Evolutionary conservation across 352 stramenopile species (phyloP).

Genomic region (Globisporangium yorkense): DNA sequence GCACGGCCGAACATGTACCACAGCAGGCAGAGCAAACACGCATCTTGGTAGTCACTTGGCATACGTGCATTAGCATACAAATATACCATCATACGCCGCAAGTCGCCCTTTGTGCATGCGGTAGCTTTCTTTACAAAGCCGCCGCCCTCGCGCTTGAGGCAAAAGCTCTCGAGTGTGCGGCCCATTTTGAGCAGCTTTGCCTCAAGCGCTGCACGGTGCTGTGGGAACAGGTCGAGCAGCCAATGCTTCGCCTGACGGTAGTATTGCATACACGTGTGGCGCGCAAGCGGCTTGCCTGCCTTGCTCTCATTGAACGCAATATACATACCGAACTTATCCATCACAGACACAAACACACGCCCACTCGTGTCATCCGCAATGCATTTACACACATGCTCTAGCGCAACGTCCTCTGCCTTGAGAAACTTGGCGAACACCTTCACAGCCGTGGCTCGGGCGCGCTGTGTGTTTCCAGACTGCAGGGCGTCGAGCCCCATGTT

Average conservation of each 20-base stretch:
- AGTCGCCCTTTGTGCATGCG: neutral
- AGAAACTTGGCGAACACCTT: neutral
- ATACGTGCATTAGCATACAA: neutral
- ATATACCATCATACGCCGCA: neutral
- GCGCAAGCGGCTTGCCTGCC: neutral
- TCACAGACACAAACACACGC: neutral
- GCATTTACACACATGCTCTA: neutral
- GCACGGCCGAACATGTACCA: constrained; percentile 1
- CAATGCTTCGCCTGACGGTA: neutral
- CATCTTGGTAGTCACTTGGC: neutral
- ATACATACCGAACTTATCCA: neutral
- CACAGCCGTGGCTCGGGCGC: neutral
- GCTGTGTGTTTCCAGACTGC: too few species aligned
- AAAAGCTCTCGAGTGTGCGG: neutral
- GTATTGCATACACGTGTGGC: neutral
- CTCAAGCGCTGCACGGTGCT: neutral
- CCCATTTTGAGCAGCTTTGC: neutral
- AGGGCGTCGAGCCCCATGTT: too few species aligned
- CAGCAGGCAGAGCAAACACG: neutral
- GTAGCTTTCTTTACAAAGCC: neutral
- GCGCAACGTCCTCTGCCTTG: neutral
- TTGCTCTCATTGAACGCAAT: neutral
- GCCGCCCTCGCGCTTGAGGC: neutral
- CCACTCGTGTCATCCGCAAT: neutral
- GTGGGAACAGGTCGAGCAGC: neutral